Percentiles rank a stretch among this genome's conserved stretches.
Conservation (phyloP, 2,329 filamentous ascomycete genomes). For the Nemania sp. region DNA sequence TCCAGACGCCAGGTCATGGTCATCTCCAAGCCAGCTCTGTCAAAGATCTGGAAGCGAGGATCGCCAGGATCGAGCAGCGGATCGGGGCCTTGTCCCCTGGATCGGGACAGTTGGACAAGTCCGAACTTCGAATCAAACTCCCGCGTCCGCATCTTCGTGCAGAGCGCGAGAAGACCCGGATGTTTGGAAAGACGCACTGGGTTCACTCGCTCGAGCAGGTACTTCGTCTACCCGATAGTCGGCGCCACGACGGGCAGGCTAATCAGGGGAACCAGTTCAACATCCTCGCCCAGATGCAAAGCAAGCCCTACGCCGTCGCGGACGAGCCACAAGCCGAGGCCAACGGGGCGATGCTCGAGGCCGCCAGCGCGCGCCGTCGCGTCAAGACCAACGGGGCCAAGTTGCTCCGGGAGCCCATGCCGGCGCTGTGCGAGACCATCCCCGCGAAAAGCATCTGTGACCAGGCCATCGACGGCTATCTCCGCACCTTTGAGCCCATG, state of each 20-base stretch:
- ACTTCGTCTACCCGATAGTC: not conserved
- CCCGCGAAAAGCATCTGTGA: slow-evolving; percentile 29
- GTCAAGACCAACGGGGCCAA: slow-evolving; percentile 22
- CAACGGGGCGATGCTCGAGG: slow-evolving; percentile 20
- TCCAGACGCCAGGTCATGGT: not conserved
- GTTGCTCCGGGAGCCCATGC: slow-evolving; percentile 25
- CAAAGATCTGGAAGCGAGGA: slow-evolving; percentile 20
- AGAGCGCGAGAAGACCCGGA: slow-evolving; percentile 30
- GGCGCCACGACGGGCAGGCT: not conserved
- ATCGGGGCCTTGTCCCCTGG: slow-evolving; percentile 6
- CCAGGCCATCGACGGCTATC: slow-evolving; percentile 29
- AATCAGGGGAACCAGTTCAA: slow-evolving; percentile 24
- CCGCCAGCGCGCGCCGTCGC: slow-evolving; percentile 17
- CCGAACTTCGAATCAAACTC: slow-evolving; percentile 18
- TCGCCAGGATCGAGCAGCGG: slow-evolving; percentile 23
- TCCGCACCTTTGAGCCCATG: slow-evolving; percentile 33
- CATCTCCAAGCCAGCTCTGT: not conserved
- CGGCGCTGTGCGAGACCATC: slow-evolving; percentile 23
- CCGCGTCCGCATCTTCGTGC: slow-evolving; percentile 30
- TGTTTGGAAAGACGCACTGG: slow-evolving; percentile 34
- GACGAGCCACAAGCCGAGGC: slow-evolving; percentile 21
- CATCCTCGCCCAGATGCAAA: slow-evolving; percentile 27
- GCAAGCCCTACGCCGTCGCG: slow-evolving; percentile 17
- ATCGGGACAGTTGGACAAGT: not conserved
- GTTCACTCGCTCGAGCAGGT: slow-evolving; percentile 31